A percentile compares a stretch with the other conserved stretches of the same genome.
Conservation (phyloP, 352 stramenopile genomes). For the Pythium oligandrum region DNA sequence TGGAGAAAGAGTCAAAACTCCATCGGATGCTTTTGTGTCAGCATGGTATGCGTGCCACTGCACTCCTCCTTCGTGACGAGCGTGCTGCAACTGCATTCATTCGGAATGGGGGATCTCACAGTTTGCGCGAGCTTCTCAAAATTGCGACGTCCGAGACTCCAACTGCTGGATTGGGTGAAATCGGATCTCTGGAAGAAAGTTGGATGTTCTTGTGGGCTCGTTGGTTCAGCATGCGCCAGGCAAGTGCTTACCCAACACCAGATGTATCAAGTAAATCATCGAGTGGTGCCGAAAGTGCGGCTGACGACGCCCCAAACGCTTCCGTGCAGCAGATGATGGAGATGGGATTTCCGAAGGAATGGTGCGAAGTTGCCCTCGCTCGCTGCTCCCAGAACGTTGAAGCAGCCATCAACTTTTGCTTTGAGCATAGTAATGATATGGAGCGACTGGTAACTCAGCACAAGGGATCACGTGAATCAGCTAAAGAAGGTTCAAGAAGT, state of each 20-base stretch:
- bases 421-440: slow-evolving; percentile 91
- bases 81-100: slow-evolving; percentile 66
- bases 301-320: slow-evolving; percentile 36
- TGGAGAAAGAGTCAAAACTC: slow-evolving; percentile 74
- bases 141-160: slow-evolving; percentile 74
- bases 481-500: slow-evolving; percentile 17
- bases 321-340: slow-evolving; percentile 93
- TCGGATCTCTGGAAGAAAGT: slow-evolving; percentile 71
- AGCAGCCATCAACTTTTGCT: slow-evolving; percentile 90
- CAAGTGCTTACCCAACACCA: slow-evolving; percentile 30
- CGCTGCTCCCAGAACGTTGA: slow-evolving; percentile 87
- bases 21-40: slow-evolving; percentile 76
- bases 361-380: slow-evolving; percentile 86
- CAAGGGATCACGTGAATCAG: slow-evolving; percentile 46
- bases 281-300: slow-evolving; percentile 13
- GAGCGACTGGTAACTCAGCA: slow-evolving; percentile 80
- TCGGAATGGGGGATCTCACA: slow-evolving; percentile 37
- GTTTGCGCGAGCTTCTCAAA: slow-evolving; percentile 59
- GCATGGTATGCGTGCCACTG: slow-evolving; percentile 64
- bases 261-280: slow-evolving; percentile 6
- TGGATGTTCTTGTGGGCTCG: slow-evolving; percentile 77
- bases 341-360: slow-evolving; percentile 91
- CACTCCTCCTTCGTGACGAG: slow-evolving; percentile 66
- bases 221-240: slow-evolving; percentile 58
- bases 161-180: slow-evolving; percentile 62